Evolutionary conservation across 768 basidiomycete genomes (phyloP), one percentile per base, ranked within the genome.

Genomic region (Chlorophyllum brunneum): DNA sequence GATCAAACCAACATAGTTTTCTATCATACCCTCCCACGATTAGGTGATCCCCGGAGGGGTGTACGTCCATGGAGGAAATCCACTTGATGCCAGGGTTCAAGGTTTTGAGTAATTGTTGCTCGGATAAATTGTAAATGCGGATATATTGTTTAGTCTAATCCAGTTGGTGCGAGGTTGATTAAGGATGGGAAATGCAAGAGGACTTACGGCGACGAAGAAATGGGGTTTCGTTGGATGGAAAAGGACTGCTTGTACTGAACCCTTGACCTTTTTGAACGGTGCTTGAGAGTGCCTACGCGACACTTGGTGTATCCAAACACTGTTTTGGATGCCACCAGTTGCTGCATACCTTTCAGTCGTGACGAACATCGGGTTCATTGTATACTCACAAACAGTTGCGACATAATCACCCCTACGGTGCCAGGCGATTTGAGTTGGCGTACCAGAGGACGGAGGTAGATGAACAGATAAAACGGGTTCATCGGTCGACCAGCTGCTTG

Each of bases 11-110:
- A 67, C 93, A 95, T 13, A 99, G 73, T 67, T 98, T 97, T 59
- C 90, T 86, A 72, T 99, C 97, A 68, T 98, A 98, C 41, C 92
- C 92, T 54, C 97, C 97, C 44, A 99, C 91, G 56, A 99, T 92
- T 55, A 99, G 75, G 74, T 99, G 94, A 62, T 98, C 95, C 24
- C 92, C 92, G 45, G 88, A 87, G 18, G 95, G 92, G 69, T 99
- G 97, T 22, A 99, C 80, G 65, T 98, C 95, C 86, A 99, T 87
- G 8, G 83, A 90, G 30, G 94, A 97, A 64, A 99, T 98, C 95
- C 95, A 98, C 65, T 83, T 86, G 57, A 95, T 89, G 48, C 95
- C 95, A n/a, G 95, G 91, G 63, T 78, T 82, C 39, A 98, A 71
- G n/a, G 95, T 95, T 74, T 92, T 97, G 61, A 98, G 68, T 45